Evolutionary conservation across 2,329 filamentous ascomycete genomes (phyloP).

Genomic region (Lachnellula hyalina): DNA sequence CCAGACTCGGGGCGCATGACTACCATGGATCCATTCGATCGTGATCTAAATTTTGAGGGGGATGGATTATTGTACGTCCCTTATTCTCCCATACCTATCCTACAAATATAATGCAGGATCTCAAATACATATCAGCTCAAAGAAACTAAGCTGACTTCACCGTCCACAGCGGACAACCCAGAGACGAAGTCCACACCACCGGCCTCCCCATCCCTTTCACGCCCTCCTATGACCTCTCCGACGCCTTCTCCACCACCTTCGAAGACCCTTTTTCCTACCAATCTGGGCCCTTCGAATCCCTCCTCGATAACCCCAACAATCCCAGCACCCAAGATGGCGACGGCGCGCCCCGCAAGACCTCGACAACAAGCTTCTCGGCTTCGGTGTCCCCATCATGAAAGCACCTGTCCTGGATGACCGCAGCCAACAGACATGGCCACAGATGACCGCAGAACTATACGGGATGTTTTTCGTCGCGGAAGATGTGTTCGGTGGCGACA

Average conservation of each 20-base stretch:
- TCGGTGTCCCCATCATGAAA: slow-evolving; percentile 58
- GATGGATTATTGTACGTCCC: slow-evolving; percentile 25
- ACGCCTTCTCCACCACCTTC: slow-evolving; percentile 55
- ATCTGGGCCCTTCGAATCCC: slow-evolving; percentile 38
- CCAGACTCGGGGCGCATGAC: slow-evolving; percentile 13
- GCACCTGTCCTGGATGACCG: slow-evolving; percentile 60
- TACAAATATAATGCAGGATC: too few relatives aligned
- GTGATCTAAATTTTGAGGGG: slow-evolving; percentile 26
- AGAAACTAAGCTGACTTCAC: not conserved
- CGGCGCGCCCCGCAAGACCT: slow-evolving; percentile 37
- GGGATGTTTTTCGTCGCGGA: slow-evolving; percentile 88
- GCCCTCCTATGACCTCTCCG: slow-evolving; percentile 55
- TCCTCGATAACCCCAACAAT: slow-evolving; percentile 26
- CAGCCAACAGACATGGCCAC: slow-evolving; percentile 54
- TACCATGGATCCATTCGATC: slow-evolving; percentile 28
- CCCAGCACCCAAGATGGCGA: slow-evolving; percentile 14
- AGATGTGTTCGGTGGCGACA: slow-evolving; percentile 58
- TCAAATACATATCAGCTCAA: not conserved
- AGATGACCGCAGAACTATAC: slow-evolving; percentile 70
- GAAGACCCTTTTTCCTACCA: slow-evolving; percentile 60
- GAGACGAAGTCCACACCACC: slow-evolving; percentile 34
- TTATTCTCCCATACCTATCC: not conserved
- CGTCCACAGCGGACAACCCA: slow-evolving; percentile 25
- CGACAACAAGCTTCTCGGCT: slow-evolving; percentile 69
- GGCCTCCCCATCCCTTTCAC: slow-evolving; percentile 47